phyloP scores from a whole-genome alignment of 192 early-diverging fungal genomes.

The Oehlia diaphana region DNA sequence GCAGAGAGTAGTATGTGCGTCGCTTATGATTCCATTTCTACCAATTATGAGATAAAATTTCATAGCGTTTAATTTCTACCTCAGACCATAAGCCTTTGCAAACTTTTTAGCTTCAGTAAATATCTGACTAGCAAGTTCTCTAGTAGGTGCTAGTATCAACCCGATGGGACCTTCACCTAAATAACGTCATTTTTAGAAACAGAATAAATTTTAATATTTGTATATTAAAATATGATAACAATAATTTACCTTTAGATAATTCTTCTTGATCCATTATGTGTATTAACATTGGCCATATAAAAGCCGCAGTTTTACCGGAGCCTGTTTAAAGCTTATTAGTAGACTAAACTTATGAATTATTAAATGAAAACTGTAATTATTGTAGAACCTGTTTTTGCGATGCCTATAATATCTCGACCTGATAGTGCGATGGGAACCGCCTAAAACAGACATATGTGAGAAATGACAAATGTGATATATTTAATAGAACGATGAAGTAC shows the following conservation, averaged over 20 bases:
- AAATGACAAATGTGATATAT: background rate
- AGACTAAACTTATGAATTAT: background rate
- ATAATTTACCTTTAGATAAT: slow-evolving; percentile 45
- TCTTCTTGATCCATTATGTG: slow-evolving; percentile 87
- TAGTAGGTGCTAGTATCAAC: slow-evolving; percentile 74
- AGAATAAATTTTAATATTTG: no score
- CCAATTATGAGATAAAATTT: slow-evolving; percentile 12
- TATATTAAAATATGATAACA: background rate
- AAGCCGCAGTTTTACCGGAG: slow-evolving; percentile 85
- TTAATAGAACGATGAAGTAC: slow-evolving; percentile 4
- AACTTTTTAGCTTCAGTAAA: slow-evolving; percentile 78
- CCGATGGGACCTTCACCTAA: slow-evolving; percentile 82
- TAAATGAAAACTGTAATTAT: background rate
- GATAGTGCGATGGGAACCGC: slow-evolving; percentile 74
- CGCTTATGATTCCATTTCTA: slow-evolving; percentile 25
- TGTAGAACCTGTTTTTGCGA: slow-evolving; percentile 68
- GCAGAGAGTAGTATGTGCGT: slow-evolving; percentile 32
- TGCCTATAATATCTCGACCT: slow-evolving; percentile 82
- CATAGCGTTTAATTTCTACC: slow-evolving; percentile 36
- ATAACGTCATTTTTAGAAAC: background rate
- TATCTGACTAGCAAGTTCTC: slow-evolving; percentile 80
- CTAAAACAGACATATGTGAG: slow-evolving; percentile 5
- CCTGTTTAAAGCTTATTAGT: slow-evolving; percentile 28
- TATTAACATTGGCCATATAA: slow-evolving; percentile 79
- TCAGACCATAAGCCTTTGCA: slow-evolving; percentile 71